phyloP scores from a whole-genome alignment of 495 filamentous ascomycete genomes.

The Hypomontagnella monticulosa region DNA sequence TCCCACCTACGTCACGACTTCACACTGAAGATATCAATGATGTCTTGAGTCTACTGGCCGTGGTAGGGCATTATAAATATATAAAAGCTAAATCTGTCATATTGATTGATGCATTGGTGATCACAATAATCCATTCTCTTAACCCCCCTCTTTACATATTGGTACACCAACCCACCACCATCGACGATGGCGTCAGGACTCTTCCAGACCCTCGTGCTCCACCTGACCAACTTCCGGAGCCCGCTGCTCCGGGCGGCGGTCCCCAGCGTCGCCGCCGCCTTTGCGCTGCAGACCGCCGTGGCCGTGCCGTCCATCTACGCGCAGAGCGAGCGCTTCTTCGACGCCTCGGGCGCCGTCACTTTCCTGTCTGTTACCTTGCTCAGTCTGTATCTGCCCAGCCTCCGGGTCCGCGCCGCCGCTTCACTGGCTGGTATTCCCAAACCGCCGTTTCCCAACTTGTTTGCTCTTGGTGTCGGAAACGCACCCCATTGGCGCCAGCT shows the following conservation, averaged over 20 bases:
- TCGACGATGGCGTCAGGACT: constrained; percentile 53
- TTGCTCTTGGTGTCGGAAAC: constrained; percentile 45
- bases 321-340: constrained; percentile 70
- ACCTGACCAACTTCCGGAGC: constrained; percentile 64
- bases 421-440: constrained; percentile 47
- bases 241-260: constrained; percentile 69
- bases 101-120: no score
- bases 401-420: constrained; percentile 60
- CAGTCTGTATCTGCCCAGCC: constrained; percentile 66
- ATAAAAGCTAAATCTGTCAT: not conserved
- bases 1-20: constrained; percentile 34
- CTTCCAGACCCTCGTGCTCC: constrained; percentile 58
- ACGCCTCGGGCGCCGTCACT: constrained; percentile 69
- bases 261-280: constrained; percentile 65
- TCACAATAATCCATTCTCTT: not conserved
- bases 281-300: constrained; percentile 62
- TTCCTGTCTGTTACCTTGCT: constrained; percentile 66
- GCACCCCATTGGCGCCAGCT: constrained; percentile 70
- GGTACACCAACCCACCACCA: not conserved
- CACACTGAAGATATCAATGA: not conserved
- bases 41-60: not conserved
- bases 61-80: not conserved
- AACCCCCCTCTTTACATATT: not conserved
- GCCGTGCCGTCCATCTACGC: constrained; percentile 67
- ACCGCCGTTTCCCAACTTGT: constrained; percentile 60